Conservation (phyloP, 2,329 filamentous ascomycete genomes). For the Calonectria hongkongensis region DNA sequence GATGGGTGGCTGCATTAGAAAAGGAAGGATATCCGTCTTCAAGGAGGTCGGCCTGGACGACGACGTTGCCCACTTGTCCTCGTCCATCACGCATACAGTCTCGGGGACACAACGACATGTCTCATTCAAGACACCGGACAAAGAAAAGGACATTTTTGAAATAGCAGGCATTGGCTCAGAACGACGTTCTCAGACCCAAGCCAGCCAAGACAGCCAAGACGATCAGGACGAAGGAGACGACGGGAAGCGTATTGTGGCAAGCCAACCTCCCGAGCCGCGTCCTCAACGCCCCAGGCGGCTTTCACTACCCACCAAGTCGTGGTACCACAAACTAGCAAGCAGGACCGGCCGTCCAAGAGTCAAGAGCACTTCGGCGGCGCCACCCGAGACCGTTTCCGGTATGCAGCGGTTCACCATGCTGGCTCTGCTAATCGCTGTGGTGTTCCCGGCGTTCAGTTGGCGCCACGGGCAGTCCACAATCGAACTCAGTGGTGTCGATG, state of each 20-base stretch:
- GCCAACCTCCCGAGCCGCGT: constrained; percentile 10
- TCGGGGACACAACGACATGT: constrained; percentile 42
- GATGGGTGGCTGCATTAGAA: constrained; percentile 67
- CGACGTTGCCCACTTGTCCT: constrained; percentile 53
- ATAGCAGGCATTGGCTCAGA: constrained; percentile 49
- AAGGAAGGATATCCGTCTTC: constrained; percentile 71
- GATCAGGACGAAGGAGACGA: constrained; percentile 30
- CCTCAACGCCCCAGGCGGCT: constrained; percentile 41
- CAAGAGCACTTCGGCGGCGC: constrained; percentile 65
- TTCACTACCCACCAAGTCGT: constrained; percentile 57
- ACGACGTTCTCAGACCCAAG: constrained; percentile 21
- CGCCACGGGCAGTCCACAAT: constrained; percentile 61
- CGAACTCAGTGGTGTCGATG: constrained; percentile 67
- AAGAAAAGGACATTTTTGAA: constrained; percentile 58
- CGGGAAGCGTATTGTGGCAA: constrained; percentile 28
- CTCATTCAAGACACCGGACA: constrained; percentile 46
- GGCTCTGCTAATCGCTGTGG: constrained; percentile 69
- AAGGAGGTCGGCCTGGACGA: constrained; percentile 69
- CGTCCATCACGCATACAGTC: constrained; percentile 39
- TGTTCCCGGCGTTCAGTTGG: constrained; percentile 69
- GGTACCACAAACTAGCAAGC: constrained; percentile 66
- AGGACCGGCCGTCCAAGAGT: constrained; percentile 64
- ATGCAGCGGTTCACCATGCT: constrained; percentile 68
- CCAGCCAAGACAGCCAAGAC: constrained; percentile 19
- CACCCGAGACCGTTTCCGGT: constrained; percentile 63